Evolutionary conservation across 1,284 basidiomycete species (phyloP), one percentile per base, ranked within the genome.

Genomic region (Rhodotorula sp.): DNA sequence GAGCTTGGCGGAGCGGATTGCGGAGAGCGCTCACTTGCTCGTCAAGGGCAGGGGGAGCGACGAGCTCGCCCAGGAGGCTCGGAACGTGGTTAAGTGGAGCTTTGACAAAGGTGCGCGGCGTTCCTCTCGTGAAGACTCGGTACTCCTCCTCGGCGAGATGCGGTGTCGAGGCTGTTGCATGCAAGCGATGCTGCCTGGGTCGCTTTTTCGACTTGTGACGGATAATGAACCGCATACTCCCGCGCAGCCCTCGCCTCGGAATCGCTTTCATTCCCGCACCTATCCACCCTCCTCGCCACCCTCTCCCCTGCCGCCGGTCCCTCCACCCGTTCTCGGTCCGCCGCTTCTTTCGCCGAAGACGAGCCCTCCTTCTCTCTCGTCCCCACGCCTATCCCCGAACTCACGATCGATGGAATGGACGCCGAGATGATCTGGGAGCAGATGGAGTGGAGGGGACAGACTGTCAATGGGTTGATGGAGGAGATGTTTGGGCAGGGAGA

Each of bases 361-460:
- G 81, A 83, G 40, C 78, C 76, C 64, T 76, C 79, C 6, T 65
- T 72, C 50, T 51, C 31, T 28, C 83, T 80, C 47, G 68, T 81
- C 80, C 31, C 72, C 22, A 95, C 94, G 0, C 92, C 92, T 7
- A 81, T 97, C 5, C 81, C 86, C 3, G 86, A 86, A 61, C 85
- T 98, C 28, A 89, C 88, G 69, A 83, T 88, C 18, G 87, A 92
- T n/a, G 60, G 60, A 8, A 89, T 96, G 86, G 88, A 88, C 75
- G 85, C 87, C 30, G 90, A 92, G 67, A 94, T 96, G 80, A 83
- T 98, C 34, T 99, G 95, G 95, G 87, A 89, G 58, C 95, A 96
- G 80, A 80, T 95, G 62, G 94, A 96, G 78, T 82, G 95, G 59
- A 84, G 90, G 58, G 82, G 87, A 34, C 77, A 79, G 67, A 80